Conservation (phyloP, 441 rosid species). For the Caryocar brasiliense region DNA sequence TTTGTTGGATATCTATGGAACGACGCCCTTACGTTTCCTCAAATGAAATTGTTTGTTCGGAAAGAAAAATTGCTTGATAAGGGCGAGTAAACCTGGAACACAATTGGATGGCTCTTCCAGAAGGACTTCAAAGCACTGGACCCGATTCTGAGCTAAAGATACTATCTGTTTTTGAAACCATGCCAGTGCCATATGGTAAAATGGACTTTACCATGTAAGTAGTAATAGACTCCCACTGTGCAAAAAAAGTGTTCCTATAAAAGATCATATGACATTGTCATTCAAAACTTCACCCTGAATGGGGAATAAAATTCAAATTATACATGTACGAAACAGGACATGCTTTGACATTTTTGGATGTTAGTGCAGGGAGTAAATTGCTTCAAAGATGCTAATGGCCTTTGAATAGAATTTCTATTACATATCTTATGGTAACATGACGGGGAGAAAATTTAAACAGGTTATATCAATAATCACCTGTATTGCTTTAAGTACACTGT, state of each 20-base stretch:
- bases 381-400: slow-evolving; percentile 3
- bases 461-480: slow-evolving; percentile 27
- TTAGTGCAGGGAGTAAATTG: slow-evolving; percentile 1
- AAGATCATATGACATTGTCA: not conserved
- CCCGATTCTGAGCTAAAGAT: too few species aligned
- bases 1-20: too few species aligned
- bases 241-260: not conserved
- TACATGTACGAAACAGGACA: slow-evolving; percentile 11
- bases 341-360: slow-evolving; percentile 4
- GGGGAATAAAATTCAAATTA: slow-evolving; percentile 11
- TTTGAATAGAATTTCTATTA: slow-evolving; percentile 8
- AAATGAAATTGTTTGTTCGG: too few species aligned
- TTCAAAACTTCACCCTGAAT: slow-evolving; percentile 31
- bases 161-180: too few species aligned
- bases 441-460: slow-evolving; percentile 4
- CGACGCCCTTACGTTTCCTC: too few species aligned
- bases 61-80: too few species aligned
- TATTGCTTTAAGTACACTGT: slow-evolving; percentile 33
- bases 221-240: too few species aligned
- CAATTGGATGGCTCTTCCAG: too few species aligned
- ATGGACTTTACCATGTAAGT: too few species aligned
- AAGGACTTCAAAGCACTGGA: too few species aligned
- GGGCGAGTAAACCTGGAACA: too few species aligned
- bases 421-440: slow-evolving; percentile 1
- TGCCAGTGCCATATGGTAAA: too few species aligned